Evolutionary conservation across 805 yeast species (phyloP).

Genomic region (Wickerhamiella bombiphila): DNA sequence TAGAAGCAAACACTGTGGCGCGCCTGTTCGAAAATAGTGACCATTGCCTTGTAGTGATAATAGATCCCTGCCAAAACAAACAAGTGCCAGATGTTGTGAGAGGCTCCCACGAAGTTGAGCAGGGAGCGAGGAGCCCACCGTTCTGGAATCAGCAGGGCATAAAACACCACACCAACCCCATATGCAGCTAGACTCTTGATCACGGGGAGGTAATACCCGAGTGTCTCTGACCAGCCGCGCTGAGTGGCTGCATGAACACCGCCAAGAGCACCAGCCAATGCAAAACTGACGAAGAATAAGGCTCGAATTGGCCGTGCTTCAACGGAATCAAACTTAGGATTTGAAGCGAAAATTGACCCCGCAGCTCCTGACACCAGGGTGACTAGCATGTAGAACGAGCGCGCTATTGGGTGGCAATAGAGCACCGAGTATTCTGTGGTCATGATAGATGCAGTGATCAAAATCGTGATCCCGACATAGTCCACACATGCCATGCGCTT

Average conservation of each 20-base stretch:
- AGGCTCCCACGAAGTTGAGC: constrained; percentile 51
- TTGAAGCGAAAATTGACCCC: constrained; percentile 78
- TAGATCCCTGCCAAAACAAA: constrained; percentile 80
- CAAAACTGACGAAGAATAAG: constrained; percentile 62
- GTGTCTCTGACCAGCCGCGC: constrained; percentile 41
- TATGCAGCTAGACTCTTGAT: constrained; percentile 62
- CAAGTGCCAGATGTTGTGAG: constrained; percentile 90
- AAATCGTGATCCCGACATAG: constrained; percentile 82
- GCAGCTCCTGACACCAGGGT: constrained; percentile 52
- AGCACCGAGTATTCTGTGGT: constrained; percentile 74
- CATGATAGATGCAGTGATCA: constrained; percentile 78
- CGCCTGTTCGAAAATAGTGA: constrained; percentile 48
- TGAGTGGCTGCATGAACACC: constrained; percentile 39
- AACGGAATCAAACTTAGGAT: constrained; percentile 80
- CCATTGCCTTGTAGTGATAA: constrained; percentile 71
- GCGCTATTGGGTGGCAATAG: constrained; percentile 39
- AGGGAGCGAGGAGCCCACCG: constrained; percentile 35
- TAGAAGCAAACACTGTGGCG: constrained; percentile 15
- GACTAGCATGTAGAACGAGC: constrained; percentile 38
- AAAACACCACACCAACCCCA: constrained; percentile 67
- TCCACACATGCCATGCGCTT: constrained; percentile 82
- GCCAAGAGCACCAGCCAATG: constrained; percentile 59
- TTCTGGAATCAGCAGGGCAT: constrained; percentile 81
- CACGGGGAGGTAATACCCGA: constrained; percentile 50
- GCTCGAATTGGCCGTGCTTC: constrained; percentile 71